A percentile compares a stretch with the other conserved stretches of the same genome.
Evolutionary conservation across 1,284 basidiomycete species (phyloP).

Genomic region (Ceratobasidium sp.): DNA sequence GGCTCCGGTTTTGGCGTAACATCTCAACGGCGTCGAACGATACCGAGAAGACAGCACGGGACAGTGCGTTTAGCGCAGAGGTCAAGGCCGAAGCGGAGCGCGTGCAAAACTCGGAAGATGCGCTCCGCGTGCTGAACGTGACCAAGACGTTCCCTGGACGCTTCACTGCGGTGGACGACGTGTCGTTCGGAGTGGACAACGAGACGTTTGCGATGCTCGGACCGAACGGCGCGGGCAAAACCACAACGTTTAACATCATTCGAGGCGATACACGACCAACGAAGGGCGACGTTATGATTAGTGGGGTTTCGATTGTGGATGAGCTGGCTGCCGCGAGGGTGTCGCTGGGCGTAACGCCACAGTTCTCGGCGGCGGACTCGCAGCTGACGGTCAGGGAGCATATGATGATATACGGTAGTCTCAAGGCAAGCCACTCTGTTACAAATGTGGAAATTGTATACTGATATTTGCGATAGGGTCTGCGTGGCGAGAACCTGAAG

Average conservation of each 20-base stretch:
- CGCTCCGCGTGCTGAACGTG: conserved; percentile 73
- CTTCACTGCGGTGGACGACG: conserved; percentile 77
- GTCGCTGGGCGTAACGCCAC: conserved; percentile 82
- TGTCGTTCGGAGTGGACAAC: conserved; percentile 76
- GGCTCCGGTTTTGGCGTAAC: conserved; percentile 35
- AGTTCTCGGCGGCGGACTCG: conserved; percentile 85
- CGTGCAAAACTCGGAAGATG: conserved; percentile 66
- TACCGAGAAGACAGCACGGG: neutral
- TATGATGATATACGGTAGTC: conserved; percentile 62
- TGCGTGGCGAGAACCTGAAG: conserved; percentile 67
- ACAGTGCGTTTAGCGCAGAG: conserved; percentile 58
- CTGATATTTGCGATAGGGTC: conserved; percentile 62
- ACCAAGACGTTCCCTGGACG: conserved; percentile 71
- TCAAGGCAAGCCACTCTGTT: conserved; percentile 50
- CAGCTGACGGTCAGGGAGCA: conserved; percentile 84
- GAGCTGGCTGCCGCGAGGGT: conserved; percentile 74
- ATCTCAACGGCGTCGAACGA: conserved; percentile 29
- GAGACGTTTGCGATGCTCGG: conserved; percentile 82
- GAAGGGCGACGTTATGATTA: conserved; percentile 75
- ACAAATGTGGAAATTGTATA: conserved; percentile 54
- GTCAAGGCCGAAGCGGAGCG: conserved; percentile 70
- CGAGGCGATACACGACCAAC: conserved; percentile 75
- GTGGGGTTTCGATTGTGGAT: conserved; percentile 72
- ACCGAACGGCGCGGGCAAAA: conserved; percentile 85
- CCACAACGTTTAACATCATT: conserved; percentile 82